Percentiles rank a stretch among this genome's conserved stretches.
Evolutionary conservation across 2,329 filamentous ascomycete genomes (phyloP).

Genomic region (Penicillium sp.): DNA sequence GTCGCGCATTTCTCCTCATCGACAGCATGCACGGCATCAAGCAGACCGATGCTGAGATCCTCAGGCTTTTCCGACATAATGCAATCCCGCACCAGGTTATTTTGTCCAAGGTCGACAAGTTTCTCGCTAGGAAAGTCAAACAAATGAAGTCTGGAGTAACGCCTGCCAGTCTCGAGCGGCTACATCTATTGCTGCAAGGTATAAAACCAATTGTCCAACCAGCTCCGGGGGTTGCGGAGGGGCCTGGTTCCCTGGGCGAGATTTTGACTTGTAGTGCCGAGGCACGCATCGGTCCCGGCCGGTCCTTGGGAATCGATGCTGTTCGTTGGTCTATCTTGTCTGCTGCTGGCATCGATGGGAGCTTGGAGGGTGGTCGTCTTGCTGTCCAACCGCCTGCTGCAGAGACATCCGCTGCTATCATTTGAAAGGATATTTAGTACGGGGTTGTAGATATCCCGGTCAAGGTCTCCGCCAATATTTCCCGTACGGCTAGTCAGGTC

Average conservation of each 20-base stretch:
- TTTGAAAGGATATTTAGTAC: not conserved
- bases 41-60: constrained; percentile 54
- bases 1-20: constrained; percentile 61
- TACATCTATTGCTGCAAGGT: constrained; percentile 41
- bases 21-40: constrained; percentile 63
- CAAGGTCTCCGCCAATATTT: not conserved
- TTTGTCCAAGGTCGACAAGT: constrained; percentile 62
- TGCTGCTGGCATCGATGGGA: constrained; percentile 56
- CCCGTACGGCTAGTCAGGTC: not conserved
- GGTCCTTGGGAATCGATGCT: constrained; percentile 57
- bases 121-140: constrained; percentile 41
- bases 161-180: constrained; percentile 25
- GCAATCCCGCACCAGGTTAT: constrained; percentile 63
- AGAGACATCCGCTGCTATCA: constrained; percentile 1
- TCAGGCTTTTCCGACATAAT: constrained; percentile 54
- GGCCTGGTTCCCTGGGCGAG: constrained; percentile 52
- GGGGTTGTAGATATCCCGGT: not conserved
- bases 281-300: constrained; percentile 45
- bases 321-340: constrained; percentile 62
- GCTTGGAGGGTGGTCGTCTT: constrained; percentile 24
- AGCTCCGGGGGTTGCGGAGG: constrained; percentile 36
- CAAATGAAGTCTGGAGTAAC: constrained; percentile 33
- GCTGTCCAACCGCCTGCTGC: constrained; percentile 1
- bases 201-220: constrained; percentile 45
- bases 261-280: constrained; percentile 58